Evolutionary conservation across 2,329 filamentous ascomycete genomes (phyloP).

Genomic region (Dryadomyces quercivorus): DNA sequence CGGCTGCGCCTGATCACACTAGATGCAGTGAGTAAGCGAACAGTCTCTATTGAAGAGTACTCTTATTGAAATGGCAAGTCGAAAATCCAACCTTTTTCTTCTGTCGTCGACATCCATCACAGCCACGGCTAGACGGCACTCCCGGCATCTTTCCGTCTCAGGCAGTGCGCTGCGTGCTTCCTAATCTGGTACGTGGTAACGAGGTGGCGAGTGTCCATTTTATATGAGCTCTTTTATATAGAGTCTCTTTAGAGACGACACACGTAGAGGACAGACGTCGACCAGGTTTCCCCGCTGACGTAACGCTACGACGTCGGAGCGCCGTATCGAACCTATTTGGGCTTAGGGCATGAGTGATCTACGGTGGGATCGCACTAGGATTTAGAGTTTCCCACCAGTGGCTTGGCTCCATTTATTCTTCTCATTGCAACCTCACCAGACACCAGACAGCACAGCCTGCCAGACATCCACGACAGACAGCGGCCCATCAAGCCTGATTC

Average conservation of each 20-base stretch:
- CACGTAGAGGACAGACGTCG: no score
- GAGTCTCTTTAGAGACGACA: no score
- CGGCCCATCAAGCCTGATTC: background rate
- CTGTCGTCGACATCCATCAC: constrained; percentile 11
- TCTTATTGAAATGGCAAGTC: no score
- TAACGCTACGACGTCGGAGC: background rate
- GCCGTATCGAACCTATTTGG: background rate
- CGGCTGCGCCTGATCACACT: constrained; percentile 11
- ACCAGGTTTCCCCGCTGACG: background rate
- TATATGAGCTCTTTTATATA: no score
- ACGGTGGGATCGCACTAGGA: background rate
- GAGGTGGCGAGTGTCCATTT: background rate
- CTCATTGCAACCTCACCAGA: background rate
- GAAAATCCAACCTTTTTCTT: constrained; percentile 10
- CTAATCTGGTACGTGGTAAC: background rate
- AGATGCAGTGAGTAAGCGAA: background rate
- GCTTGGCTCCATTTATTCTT: background rate
- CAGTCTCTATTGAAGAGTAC: no score
- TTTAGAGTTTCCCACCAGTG: background rate
- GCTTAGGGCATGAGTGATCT: background rate
- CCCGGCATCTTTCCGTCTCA: constrained; percentile 8
- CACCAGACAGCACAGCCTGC: no score
- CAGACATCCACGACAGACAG: background rate
- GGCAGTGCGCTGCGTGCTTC: background rate
- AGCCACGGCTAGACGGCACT: constrained; percentile 11